Evolutionary conservation across 306 rosid species (phyloP).

Genomic region (Castanospermum australe): DNA sequence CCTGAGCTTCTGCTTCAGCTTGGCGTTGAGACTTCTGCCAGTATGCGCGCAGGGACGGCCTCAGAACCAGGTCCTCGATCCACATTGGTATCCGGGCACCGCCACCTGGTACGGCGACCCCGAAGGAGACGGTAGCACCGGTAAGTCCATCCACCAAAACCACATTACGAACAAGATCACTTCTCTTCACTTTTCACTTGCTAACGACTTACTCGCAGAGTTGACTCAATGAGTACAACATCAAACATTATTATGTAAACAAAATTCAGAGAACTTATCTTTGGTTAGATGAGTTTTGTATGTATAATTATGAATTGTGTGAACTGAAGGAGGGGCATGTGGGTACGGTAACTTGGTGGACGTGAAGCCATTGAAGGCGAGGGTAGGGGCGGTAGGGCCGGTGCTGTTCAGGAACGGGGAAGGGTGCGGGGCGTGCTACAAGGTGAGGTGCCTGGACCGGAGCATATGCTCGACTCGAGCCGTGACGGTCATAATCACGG

Average conservation of each 20-base stretch:
- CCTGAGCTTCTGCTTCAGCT: slow-evolving; percentile 10
- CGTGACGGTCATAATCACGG: slow-evolving; percentile 78
- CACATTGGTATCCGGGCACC: slow-evolving; percentile 71
- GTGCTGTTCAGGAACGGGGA: slow-evolving; percentile 66
- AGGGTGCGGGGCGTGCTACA: slow-evolving; percentile 94
- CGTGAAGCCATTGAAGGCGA: slow-evolving; percentile 77
- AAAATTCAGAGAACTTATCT: too few relatives aligned
- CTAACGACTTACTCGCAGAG: background rate
- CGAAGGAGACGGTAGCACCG: slow-evolving; percentile 96
- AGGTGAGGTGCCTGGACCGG: slow-evolving; percentile 76
- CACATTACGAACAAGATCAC: background rate
- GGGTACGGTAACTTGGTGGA: slow-evolving; percentile 86
- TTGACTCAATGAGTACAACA: background rate
- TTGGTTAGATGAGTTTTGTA: background rate
- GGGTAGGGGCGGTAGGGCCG: slow-evolving; percentile 90
- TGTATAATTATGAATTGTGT: background rate
- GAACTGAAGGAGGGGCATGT: slow-evolving; percentile 83
- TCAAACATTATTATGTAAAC: too few relatives aligned
- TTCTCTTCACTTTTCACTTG: background rate
- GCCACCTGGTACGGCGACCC: slow-evolving; percentile 97
- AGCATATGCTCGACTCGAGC: slow-evolving; percentile 75
- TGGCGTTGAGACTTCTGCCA: background rate
- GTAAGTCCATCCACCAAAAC: slow-evolving; percentile 31
- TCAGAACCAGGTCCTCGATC: slow-evolving; percentile 35
- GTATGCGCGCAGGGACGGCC: slow-evolving; percentile 25